phyloP scores from a whole-genome alignment of 1,139 yeast species.

The Zygosaccharomyces sapae region DNA sequence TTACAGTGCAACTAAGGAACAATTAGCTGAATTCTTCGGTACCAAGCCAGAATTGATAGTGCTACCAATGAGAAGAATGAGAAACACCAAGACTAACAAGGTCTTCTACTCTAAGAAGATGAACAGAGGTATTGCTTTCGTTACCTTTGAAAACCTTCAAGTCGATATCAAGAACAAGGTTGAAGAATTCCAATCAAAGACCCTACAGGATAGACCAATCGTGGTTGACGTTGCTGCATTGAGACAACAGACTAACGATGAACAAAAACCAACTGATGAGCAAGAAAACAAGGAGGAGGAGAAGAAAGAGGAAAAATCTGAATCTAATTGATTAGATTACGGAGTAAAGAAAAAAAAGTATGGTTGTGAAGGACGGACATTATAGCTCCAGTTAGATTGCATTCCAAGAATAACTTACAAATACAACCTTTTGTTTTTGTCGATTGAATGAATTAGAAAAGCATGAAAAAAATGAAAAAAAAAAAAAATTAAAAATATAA shows the following conservation, averaged over 20 bases:
- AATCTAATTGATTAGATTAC: not conserved
- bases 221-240: conserved; percentile 36
- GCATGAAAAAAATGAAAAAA: too few species aligned
- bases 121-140: conserved; percentile 37
- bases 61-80: conserved; percentile 36
- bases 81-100: conserved; percentile 29
- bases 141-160: conserved; percentile 27
- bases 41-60: conserved; percentile 30
- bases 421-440: too few species aligned
- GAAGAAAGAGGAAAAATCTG: conserved; percentile 1
- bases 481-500: too few species aligned
- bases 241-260: conserved; percentile 27
- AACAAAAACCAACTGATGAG: conserved; percentile 8
- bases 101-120: conserved; percentile 29
- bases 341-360: not conserved
- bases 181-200: conserved; percentile 32
- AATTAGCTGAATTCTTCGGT: conserved; percentile 33
- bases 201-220: conserved; percentile 32
- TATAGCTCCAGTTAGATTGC: too few species aligned
- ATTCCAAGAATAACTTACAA: too few species aligned
- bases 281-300: not conserved
- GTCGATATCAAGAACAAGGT: conserved; percentile 29
- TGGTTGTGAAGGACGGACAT: not conserved
- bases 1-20: conserved; percentile 33
- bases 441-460: too few species aligned